Base-by-base conservation (phyloP, 1,284 basidiomycete genomes). In the Trichosporon sp. region DNA sequence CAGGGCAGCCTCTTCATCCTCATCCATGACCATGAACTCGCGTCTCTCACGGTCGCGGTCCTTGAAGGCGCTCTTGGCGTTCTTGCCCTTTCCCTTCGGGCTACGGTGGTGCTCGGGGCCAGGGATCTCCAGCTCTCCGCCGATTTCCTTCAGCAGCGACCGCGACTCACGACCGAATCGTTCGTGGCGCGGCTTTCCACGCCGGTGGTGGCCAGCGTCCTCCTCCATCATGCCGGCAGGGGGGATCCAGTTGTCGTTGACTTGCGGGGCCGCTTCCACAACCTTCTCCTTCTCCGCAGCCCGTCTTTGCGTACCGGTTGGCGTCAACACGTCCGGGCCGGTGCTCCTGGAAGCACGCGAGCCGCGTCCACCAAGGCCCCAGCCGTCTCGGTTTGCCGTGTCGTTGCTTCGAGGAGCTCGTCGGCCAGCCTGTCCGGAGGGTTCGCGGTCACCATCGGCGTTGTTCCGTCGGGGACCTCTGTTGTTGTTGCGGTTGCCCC, bases 1-100 rank as follows among this genome's bases (percentile, higher is more conserved):
- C 51, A 54, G n/a, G 19, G 51, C 51, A 12, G 51, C 51, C 16
- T 71, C 70, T 38, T 66, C 71, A 14, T 72, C 70, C 16, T 74
- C 74, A 14, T 73, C 73, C 43, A 70, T 71, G 7, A 70, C 37
- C 4, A 67, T 59, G 67, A 69, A 74, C n/a, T 67, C 43, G 48
- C 73, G 68, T 10, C 48, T n/a, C n/a, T 70, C 61, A 56, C 63
- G 63, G 1, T 66, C 65, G 40, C 67, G 64, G 35, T 68, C 70
- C 10, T 26, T 40, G 38, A 40, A 40, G 11, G 38, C 38, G 12
- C 38, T 40, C 38, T 40, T 11, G n/a, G 31, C 14, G 26, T 31
- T 68, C 40, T 51, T 64, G 31, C 2, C 16, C 65, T 69, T 71
- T 40, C 46, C 21, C 26, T 31, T 66, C 16, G 14, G n/a, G 26